These are phyloP conservation scores for Hericium erinaceus DNA, from an alignment of 768 basidiomycete genomes.

Conservation along the genomic window DNA sequence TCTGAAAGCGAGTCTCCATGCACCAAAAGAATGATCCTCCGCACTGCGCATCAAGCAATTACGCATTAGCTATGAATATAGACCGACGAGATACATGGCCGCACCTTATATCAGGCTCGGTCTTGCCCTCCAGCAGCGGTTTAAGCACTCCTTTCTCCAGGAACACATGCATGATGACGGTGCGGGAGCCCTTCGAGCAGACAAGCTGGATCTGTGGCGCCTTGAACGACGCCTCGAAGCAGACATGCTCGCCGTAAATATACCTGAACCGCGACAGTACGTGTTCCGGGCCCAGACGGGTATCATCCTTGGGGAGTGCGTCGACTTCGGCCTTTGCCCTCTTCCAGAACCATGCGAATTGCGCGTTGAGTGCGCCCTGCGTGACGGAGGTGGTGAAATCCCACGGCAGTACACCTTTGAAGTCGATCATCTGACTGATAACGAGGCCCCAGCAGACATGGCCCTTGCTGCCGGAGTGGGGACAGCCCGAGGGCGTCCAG, in stretches of 20 bases:
- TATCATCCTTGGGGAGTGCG: too few relatives aligned
- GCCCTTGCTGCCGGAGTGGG: background rate
- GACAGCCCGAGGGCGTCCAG: background rate
- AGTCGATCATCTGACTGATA: background rate
- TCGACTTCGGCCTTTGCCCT: too few relatives aligned
- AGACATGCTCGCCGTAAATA: background rate
- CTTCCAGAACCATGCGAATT: background rate
- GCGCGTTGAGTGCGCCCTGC: background rate
- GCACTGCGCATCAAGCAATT: background rate
- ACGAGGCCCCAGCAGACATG: background rate
- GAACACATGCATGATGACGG: background rate
- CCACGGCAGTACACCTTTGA: background rate
- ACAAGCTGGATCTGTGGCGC: background rate
- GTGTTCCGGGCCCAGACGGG: too few relatives aligned
- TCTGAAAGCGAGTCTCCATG: slow-evolving; percentile 22
- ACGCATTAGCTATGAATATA: background rate
- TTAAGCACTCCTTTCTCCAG: background rate
- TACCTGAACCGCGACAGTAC: too few relatives aligned
- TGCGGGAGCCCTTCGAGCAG: background rate
- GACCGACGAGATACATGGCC: background rate
- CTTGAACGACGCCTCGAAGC: background rate
- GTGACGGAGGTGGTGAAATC: background rate
- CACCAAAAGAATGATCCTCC: background rate
- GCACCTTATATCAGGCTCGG: too few relatives aligned
- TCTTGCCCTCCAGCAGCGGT: background rate